Base-by-base conservation (phyloP, 768 basidiomycete genomes). In the Melanogaster broomeanus region DNA sequence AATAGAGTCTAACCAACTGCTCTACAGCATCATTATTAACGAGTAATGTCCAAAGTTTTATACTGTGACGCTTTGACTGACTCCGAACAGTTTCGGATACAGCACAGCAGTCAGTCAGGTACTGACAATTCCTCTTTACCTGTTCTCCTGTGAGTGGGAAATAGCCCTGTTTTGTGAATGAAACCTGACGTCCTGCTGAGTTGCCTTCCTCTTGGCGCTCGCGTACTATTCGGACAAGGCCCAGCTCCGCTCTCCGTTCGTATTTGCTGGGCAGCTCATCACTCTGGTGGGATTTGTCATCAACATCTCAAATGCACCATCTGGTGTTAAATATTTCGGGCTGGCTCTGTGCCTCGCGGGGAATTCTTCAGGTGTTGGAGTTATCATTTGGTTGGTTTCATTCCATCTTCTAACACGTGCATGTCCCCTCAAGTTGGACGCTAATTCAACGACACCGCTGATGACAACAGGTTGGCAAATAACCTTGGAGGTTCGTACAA, bases 301-400 rank as follows among this genome's bases (percentile, higher is more conserved):
- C 64, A 82, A 85, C 59, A 80, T 86, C 43, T 78, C 82, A 3
- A 63, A 74, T 27, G 79, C 69, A 0, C 56, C 76, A 0, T 61
- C 60, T 48, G 83, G 82, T 2, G 81, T 74, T 18, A 85, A 88
- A 64, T 87, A 88, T 64, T 82, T 85, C 53, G 85, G 84, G 2
- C 85, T 81, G 0, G 87, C 82, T 72, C 78, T 87, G 52, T 74
- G 76, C 35, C 83, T 85, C 11, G 71, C 75, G 1, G 85, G 86
- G 12, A 73, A 74, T 28, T 86, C 84, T 58, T 73, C 74, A 0
- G 77, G 83, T 53, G n/a, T n/a, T 15, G 82, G 80, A 16, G 63
- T 82, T 2, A 71, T 84, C 11, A 76, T 81, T 11, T 87, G 84
- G 84, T 83, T 43, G 10, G 74, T 60, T 33, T 4, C 27, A 27